Evolutionary conservation across 2,329 filamentous ascomycete species (phyloP).

Genomic region (Colletotrichum liriopes): DNA sequence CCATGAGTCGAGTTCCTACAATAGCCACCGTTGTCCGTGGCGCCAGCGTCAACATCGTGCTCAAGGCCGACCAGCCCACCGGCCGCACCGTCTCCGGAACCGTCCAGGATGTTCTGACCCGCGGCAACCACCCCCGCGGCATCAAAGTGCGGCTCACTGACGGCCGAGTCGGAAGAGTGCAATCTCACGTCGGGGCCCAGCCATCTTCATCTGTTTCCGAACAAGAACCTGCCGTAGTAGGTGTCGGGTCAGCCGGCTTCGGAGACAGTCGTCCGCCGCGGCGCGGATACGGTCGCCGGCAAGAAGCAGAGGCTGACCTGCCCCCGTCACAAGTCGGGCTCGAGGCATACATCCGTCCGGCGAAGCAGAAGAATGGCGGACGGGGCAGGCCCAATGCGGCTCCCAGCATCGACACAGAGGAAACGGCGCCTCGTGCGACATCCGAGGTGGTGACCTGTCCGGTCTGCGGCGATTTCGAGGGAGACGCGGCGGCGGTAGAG

Average conservation of each 20-base stretch:
- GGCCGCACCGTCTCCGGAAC: slow-evolving; percentile 78
- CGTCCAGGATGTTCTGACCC: slow-evolving; percentile 78
- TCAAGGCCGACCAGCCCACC: slow-evolving; percentile 83
- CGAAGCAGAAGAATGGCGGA: slow-evolving; percentile 23
- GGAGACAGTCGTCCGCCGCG: slow-evolving; percentile 7
- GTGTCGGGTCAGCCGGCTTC: neutral
- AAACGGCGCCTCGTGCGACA: neutral
- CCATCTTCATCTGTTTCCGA: slow-evolving; percentile 23
- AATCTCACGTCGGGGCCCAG: slow-evolving; percentile 65
- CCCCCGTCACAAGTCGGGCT: slow-evolving; percentile 54
- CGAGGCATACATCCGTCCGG: slow-evolving; percentile 63
- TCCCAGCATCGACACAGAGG: neutral
- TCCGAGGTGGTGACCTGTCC: slow-evolving; percentile 66
- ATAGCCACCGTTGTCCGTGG: slow-evolving; percentile 71
- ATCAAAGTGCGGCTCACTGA: slow-evolving; percentile 84
- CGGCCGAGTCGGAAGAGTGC: slow-evolving; percentile 82
- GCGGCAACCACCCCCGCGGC: slow-evolving; percentile 82
- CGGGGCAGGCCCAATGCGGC: neutral
- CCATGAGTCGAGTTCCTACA: slow-evolving; percentile 59
- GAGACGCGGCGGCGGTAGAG: slow-evolving; percentile 78
- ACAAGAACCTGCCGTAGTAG: slow-evolving; percentile 12
- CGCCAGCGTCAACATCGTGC: slow-evolving; percentile 78
- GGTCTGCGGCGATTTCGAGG: slow-evolving; percentile 76
- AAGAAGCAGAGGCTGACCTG: slow-evolving; percentile 1
- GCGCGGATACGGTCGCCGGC: slow-evolving; percentile 42